Base-by-base conservation (phyloP, 208 protist species). In the Leishmania tarentolae region DNA sequence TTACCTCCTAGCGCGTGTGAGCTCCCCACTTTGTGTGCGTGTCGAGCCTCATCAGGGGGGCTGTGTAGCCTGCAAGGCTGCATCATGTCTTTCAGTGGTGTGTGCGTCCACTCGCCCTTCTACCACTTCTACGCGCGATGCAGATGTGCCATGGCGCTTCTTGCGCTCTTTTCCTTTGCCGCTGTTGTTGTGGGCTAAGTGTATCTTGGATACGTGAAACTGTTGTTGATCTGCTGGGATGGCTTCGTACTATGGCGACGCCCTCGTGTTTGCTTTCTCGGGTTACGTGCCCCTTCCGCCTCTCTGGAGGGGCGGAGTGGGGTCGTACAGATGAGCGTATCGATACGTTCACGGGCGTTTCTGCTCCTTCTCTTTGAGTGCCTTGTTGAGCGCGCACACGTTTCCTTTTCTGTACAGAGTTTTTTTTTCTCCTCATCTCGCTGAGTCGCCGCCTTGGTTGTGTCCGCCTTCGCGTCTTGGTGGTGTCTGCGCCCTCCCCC, bases 1-100 rank as follows among this genome's bases (percentile, higher is more conserved):
- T 86, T 70, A 92, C 92, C 4, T 91, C 90, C 19, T 95, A 89
- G 56, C 50, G 56, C 50, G 17, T 35, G 40, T 65, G 50, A 19
- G 59, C 37, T 13, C 15, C 1, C 42, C 56, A 72, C 28, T 72
- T 50, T 28, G 28, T 50, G 44, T 37, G 44, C 3, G n/a, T 4
- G 9, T 37, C 37, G 69, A 50, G 8, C 21, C 69, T 15, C 11
- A 53, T 8, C 7, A 37, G 11, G 15, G 11, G 15, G 69, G 31
- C 7, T 53, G 40, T 35, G 13, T 4, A 53, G 42, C 40, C 69
- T 73, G 69, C 15, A 35, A 50, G 7, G 40, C 28, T 2, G 69
- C 69, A 53, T 53, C 40, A 17, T 61, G 56, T 40, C 35, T 37
- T 31, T 44, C 37, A 35, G 72, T 13, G 1, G 31, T 40, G 17